These are phyloP conservation scores for Porogramme epimiltina DNA, from an alignment of 1,284 basidiomycete species.

Conservation along the genomic window DNA sequence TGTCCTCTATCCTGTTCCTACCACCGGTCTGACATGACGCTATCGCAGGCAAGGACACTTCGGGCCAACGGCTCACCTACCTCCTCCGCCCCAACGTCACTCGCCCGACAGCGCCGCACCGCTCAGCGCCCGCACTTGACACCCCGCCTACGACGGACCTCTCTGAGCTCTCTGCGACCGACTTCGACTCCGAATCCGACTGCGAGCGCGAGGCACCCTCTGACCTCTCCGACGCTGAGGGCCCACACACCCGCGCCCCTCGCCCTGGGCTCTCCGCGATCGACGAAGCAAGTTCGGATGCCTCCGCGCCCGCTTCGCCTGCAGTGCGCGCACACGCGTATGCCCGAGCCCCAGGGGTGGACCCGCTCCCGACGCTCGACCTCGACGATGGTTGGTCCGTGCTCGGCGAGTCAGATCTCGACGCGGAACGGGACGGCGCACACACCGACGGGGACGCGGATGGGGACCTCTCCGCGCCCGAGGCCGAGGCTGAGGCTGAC, in stretches of 20 bases:
- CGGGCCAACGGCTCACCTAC: constrained; percentile 68
- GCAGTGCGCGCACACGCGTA: constrained; percentile 5
- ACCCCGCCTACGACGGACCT: constrained; percentile 74
- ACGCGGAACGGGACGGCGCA: constrained; percentile 10
- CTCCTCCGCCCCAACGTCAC: constrained; percentile 75
- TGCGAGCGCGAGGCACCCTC: constrained; percentile 55
- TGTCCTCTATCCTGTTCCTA: neutral
- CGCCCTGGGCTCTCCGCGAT: constrained; percentile 38
- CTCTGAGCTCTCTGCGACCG: constrained; percentile 34
- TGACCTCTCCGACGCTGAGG: constrained; percentile 52
- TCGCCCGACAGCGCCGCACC: constrained; percentile 52
- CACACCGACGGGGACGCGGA: neutral
- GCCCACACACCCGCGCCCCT: constrained; percentile 16
- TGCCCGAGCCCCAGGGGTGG: constrained; percentile 3
- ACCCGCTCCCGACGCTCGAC: neutral
- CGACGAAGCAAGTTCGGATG: constrained; percentile 19
- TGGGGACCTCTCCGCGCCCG: constrained; percentile 27
- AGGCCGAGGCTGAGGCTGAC: constrained; percentile 20
- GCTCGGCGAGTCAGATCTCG: constrained; percentile 28
- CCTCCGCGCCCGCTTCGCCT: constrained; percentile 24
- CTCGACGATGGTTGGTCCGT: constrained; percentile 30
- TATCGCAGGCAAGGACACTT: constrained; percentile 63
- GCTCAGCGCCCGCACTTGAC: constrained; percentile 46
- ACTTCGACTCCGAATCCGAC: constrained; percentile 48
- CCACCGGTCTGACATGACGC: neutral